Evolutionary conservation across 192 early-diverging fungal species (phyloP).

Genomic region (Coemansia sp.): DNA sequence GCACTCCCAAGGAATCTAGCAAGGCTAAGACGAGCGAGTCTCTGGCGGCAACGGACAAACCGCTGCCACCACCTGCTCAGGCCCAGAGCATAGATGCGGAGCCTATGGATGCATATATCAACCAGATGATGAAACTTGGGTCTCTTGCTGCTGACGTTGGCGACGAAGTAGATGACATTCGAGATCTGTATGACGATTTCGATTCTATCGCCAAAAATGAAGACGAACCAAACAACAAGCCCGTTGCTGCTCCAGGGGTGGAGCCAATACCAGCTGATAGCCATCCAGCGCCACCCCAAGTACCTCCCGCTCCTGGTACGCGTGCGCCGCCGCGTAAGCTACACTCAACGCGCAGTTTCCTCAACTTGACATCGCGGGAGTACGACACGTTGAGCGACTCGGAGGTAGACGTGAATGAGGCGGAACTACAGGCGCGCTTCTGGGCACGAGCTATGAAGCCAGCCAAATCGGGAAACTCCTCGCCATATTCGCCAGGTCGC

Average conservation of each 20-base stretch:
- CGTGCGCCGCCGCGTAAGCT: slow-evolving; percentile 25
- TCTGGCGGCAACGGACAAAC: background rate
- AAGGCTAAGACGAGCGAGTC: background rate
- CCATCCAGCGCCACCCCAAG: background rate
- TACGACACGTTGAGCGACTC: slow-evolving; percentile 41
- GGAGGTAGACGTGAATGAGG: slow-evolving; percentile 33
- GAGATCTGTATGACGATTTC: background rate
- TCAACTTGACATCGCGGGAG: slow-evolving; percentile 19
- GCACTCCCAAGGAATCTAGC: background rate
- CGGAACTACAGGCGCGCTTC: slow-evolving; percentile 36
- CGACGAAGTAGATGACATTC: background rate
- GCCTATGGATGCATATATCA: background rate
- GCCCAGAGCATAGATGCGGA: background rate
- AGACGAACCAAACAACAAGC: background rate
- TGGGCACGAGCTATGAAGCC: slow-evolving; percentile 53
- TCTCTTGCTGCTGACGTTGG: background rate
- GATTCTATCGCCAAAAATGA: background rate
- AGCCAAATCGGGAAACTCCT: slow-evolving; percentile 35
- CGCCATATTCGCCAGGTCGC: slow-evolving; percentile 46
- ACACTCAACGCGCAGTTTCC: slow-evolving; percentile 22
- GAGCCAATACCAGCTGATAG: background rate
- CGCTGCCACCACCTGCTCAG: background rate
- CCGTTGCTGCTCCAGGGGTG: background rate
- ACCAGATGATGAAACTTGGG: background rate
- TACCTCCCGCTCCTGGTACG: slow-evolving; percentile 2